These are phyloP conservation scores for Ophiosphaerella korrae DNA, from an alignment of 2,329 filamentous ascomycete genomes.

Conservation along the genomic window DNA sequence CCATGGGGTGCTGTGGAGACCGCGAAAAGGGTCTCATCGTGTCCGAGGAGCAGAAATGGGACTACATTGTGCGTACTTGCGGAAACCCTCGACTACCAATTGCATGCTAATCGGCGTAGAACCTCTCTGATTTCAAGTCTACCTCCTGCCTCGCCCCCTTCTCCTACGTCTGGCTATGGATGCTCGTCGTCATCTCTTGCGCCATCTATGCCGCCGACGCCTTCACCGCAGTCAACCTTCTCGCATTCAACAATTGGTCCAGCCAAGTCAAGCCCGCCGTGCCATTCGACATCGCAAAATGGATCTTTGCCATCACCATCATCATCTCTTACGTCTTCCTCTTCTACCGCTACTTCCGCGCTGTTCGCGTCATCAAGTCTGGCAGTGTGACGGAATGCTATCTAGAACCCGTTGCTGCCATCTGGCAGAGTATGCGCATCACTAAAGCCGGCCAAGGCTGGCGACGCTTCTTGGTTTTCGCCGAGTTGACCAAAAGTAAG, in stretches of 20 bases:
- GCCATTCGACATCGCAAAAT: conserved; percentile 79
- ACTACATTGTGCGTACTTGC: conserved; percentile 75
- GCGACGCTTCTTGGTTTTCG: conserved; percentile 89
- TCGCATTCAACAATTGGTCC: conserved; percentile 88
- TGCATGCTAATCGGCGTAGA: conserved; percentile 43
- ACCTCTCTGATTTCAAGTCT: conserved; percentile 77
- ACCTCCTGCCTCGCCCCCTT: conserved; percentile 76
- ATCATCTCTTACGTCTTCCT: conserved; percentile 87
- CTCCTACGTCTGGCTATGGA: conserved; percentile 84
- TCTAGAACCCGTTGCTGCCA: conserved; percentile 82
- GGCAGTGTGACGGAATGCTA: conserved; percentile 91
- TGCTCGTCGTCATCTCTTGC: conserved; percentile 77
- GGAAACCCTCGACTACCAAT: background rate
- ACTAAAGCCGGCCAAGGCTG: conserved; percentile 75
- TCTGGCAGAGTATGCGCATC: conserved; percentile 80
- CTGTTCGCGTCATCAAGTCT: conserved; percentile 78
- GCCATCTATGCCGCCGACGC: conserved; percentile 89
- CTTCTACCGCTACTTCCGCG: conserved; percentile 77
- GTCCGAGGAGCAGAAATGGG: conserved; percentile 70
- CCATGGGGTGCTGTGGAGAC: conserved; percentile 47
- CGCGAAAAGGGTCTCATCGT: conserved; percentile 46
- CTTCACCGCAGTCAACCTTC: conserved; percentile 89
- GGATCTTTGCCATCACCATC: conserved; percentile 94
- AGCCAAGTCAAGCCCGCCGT: conserved; percentile 80
- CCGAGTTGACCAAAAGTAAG: conserved; percentile 86